phyloP scores from a whole-genome alignment of 305 asterid genomes.

The Fraxinus velutina region DNA sequence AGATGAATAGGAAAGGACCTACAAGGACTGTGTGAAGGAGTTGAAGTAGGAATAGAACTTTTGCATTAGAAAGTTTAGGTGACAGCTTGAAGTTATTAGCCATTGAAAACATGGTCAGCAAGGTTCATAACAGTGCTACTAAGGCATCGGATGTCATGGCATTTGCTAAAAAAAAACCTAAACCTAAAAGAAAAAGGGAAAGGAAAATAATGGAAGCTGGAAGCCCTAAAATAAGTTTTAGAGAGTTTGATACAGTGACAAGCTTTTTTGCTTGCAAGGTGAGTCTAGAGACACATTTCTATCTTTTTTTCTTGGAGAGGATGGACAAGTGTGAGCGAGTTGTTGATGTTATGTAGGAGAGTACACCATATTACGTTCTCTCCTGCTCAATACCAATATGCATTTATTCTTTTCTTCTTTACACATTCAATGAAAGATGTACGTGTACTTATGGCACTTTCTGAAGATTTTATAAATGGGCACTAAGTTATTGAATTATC shows the following conservation, averaged over 20 bases:
- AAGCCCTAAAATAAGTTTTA: neutral
- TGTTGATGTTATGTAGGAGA: neutral
- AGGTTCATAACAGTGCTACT: neutral
- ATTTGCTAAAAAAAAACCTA: neutral
- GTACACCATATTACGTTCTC: neutral
- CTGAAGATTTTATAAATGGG: slow-evolving; percentile 16
- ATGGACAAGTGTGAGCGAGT: neutral
- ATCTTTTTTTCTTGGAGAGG: neutral
- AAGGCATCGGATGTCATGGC: neutral
- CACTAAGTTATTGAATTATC: slow-evolving; percentile 24
- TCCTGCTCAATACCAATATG: neutral
- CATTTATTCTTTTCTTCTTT: slow-evolving; percentile 3
- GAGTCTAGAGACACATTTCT: neutral
- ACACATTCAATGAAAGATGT: neutral
- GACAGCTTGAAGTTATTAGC: neutral
- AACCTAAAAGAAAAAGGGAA: neutral
- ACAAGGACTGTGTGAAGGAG: neutral
- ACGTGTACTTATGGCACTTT: neutral
- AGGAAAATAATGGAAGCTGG: neutral
- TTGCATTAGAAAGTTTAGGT: neutral
- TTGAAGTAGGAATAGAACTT: neutral
- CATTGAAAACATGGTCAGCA: neutral
- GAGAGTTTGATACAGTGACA: neutral
- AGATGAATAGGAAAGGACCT: neutral
- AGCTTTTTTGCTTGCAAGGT: neutral